Conservation (phyloP, 129 eudicot genomes). For the Tanacetum coccineum region DNA sequence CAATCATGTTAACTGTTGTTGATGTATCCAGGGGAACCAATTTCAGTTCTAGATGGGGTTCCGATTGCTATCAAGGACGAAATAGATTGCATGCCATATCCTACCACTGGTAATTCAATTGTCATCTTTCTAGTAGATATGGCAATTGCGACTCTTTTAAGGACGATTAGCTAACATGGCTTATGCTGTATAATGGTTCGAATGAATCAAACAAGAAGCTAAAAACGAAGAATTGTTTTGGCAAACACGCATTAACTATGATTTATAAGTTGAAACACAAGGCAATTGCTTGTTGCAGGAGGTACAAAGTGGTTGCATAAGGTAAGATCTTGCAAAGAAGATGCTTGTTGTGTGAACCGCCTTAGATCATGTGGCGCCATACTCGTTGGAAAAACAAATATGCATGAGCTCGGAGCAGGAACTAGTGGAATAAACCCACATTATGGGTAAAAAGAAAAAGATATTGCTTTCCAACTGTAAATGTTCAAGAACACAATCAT, state of each 20-base stretch:
- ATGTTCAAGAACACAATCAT: not conserved
- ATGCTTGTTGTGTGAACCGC: conserved; percentile 72
- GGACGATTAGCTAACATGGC: not conserved
- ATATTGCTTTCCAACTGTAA: not conserved
- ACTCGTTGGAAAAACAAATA: conserved; percentile 90
- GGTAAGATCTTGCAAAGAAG: conserved; percentile 65
- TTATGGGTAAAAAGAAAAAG: conserved; percentile 57
- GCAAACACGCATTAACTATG: too few relatives aligned
- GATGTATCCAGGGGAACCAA: conserved; percentile 57
- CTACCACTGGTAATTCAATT: conserved; percentile 70
- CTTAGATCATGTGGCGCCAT: conserved; percentile 90
- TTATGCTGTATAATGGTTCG: not conserved
- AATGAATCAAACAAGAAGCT: not conserved
- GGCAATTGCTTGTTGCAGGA: conserved; percentile 36
- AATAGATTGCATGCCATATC: conserved; percentile 91
- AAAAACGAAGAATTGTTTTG: too few relatives aligned
- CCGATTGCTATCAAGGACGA: conserved; percentile 93
- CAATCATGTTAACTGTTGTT: conserved; percentile 9
- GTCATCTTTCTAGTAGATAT: not conserved
- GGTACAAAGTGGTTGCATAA: conserved; percentile 96
- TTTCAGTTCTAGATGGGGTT: conserved; percentile 92
- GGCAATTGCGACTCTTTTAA: not conserved
- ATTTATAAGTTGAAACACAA: not conserved
- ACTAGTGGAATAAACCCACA: conserved; percentile 97
- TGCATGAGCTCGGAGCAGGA: conserved; percentile 99